Base-by-base conservation (phyloP, 495 filamentous ascomycete species). In the Aspergillus hancockii region DNA sequence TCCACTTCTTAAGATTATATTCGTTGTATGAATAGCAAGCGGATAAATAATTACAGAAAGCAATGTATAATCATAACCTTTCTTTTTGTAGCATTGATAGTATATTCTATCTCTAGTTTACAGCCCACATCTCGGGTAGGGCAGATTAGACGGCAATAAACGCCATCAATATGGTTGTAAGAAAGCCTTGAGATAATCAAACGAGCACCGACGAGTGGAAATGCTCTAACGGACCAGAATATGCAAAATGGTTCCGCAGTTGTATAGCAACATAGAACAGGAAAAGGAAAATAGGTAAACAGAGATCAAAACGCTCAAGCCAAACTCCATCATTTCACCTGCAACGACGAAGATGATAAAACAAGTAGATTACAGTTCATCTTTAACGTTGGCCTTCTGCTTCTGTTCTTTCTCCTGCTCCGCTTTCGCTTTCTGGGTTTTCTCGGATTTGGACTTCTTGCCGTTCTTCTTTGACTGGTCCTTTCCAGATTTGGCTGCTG, bases 401-500 rank as follows among this genome's bases (percentile, higher is more conserved):
- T 66, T 53, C 25, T 72, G 63, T 31, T 71, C 63, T 52, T 67
- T 61, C 16, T 43, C 21, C n/a, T 55, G 38, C 46, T 66, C 59
- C 31, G 65, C 19, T 31, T 71, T 53, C 46, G 63, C 55, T 59
- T 75, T 72, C 52, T 70, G 74, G 40, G 72, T 65, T 63, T 77
- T 78, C 61, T 81, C 74, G 61, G 77, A 67, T 65, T 81, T 81
- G 53, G 79, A 81, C 62, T 79, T 79, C 52, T 69, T 72, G 62
- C 61, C 72, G 59, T 71, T 73, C 71, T 84, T 85, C 76, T 82
- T 85, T 23, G 67, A 70, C 43, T 71, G 63, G 60, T 83, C 77
- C 45, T 59, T 69, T 19, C 54, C 57, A 5, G 63, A 54, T 18
- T 56, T 57, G 6, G 63, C 53, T 19, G 71, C 65, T 3, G 70